Evolutionary conservation across 1,139 yeast species (phyloP).

Genomic region (Candida buenavistaensis): DNA sequence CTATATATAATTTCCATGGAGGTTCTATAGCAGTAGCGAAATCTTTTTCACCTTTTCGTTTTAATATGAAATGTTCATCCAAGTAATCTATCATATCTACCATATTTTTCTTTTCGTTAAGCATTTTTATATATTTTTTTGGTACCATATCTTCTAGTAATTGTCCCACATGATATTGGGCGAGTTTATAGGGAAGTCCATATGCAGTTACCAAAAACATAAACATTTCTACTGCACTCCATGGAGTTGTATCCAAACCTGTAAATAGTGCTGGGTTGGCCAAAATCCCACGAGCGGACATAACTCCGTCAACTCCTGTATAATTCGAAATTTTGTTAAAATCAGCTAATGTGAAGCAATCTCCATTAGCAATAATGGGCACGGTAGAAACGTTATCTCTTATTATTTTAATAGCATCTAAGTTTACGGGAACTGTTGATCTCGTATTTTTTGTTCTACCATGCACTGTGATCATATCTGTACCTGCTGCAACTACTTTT

Average conservation of each 20-base stretch:
- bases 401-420: conserved; percentile 74
- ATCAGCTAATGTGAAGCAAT: conserved; percentile 72
- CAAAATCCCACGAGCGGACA: conserved; percentile 91
- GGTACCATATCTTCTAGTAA: conserved; percentile 72
- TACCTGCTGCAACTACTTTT: conserved; percentile 81
- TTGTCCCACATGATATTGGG: conserved; percentile 86
- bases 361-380: conserved; percentile 96
- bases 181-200: conserved; percentile 79
- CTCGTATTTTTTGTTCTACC: conserved; percentile 87
- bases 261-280: conserved; percentile 86
- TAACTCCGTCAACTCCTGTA: conserved; percentile 88
- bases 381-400: conserved; percentile 54
- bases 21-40: conserved; percentile 64
- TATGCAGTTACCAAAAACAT: conserved; percentile 76
- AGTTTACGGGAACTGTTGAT: conserved; percentile 77
- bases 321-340: conserved; percentile 56
- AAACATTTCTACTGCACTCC: conserved; percentile 85
- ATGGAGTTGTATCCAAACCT: conserved; percentile 73
- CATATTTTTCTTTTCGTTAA: conserved; percentile 61
- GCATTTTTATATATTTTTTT: conserved; percentile 53
- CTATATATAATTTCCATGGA: conserved; percentile 41
- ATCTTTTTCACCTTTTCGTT: conserved; percentile 63
- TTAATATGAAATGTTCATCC: conserved; percentile 65
- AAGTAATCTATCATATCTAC: conserved; percentile 80
- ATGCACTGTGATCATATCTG: conserved; percentile 90